A percentile compares a stretch with the other conserved stretches of the same genome.
Conservation (phyloP, 805 yeast genomes). For the Alloascoidea hylecoeti region DNA sequence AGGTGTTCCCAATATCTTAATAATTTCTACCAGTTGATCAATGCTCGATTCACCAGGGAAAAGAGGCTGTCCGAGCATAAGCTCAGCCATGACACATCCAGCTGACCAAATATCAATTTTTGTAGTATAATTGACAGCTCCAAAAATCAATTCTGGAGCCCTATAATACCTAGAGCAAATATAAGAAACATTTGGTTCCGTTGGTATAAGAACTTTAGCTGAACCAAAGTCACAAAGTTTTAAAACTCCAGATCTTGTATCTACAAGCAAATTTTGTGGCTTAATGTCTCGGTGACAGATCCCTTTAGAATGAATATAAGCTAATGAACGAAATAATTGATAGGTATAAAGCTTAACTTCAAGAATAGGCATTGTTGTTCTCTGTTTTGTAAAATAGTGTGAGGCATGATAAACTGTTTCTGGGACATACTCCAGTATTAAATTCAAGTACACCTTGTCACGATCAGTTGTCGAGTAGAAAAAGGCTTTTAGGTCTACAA, state of each 20-base stretch:
- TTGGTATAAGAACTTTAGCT: conserved; percentile 80
- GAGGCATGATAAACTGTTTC: conserved; percentile 88
- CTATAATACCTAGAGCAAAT: conserved; percentile 94
- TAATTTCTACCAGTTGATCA: conserved; percentile 93
- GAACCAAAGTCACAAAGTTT: conserved; percentile 95
- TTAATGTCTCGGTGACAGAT: conserved; percentile 90
- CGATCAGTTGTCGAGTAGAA: conserved; percentile 68
- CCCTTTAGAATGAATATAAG: conserved; percentile 55
- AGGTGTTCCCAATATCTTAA: conserved; percentile 93
- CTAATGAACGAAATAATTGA: conserved; percentile 63
- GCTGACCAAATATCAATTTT: conserved; percentile 97
- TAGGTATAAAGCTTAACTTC: conserved; percentile 84
- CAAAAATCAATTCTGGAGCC: conserved; percentile 96
- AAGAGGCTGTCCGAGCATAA: conserved; percentile 87
- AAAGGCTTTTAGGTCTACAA: conserved; percentile 78
- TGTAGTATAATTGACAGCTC: conserved; percentile 92
- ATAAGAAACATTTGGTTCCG: conserved; percentile 90
- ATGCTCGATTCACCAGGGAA: conserved; percentile 98
- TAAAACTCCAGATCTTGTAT: conserved; percentile 72
- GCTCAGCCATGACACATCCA: conserved; percentile 96
- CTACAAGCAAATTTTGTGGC: conserved; percentile 79
- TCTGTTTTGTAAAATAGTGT: conserved; percentile 44
- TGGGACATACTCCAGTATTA: conserved; percentile 89
- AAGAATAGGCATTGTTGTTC: conserved; percentile 71
- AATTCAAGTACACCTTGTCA: conserved; percentile 73